A percentile compares a stretch with the other conserved stretches of the same genome.
phyloP scores from a whole-genome alignment of 179 eudicot species.

The Kewa caespitosa region DNA sequence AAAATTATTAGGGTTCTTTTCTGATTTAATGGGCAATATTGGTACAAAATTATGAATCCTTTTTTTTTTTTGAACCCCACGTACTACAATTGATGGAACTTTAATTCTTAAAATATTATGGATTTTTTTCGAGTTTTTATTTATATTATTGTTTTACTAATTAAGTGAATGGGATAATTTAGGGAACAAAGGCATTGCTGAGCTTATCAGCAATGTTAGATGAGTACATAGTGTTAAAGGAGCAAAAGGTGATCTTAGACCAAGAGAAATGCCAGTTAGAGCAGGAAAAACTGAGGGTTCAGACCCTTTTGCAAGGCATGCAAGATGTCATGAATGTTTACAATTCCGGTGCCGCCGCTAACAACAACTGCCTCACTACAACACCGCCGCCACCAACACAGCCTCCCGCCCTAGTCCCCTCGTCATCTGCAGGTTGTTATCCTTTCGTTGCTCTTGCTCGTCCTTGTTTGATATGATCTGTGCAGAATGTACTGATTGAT shows the following conservation, averaged over 20 bases:
- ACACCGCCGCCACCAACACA: slow-evolving; percentile 29
- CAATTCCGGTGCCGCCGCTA: slow-evolving; percentile 29
- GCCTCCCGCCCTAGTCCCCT: slow-evolving; percentile 1
- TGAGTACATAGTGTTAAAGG: slow-evolving; percentile 76
- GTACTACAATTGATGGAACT: neutral
- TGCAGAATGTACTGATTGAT: too few relatives aligned
- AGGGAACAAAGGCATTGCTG: slow-evolving; percentile 66
- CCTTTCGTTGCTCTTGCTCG: neutral
- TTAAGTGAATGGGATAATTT: neutral
- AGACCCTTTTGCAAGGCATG: slow-evolving; percentile 67
- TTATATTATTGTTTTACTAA: neutral
- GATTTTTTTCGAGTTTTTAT: neutral
- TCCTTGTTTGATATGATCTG: neutral
- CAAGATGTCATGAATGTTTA: slow-evolving; percentile 70
- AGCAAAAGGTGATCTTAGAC: slow-evolving; percentile 58
- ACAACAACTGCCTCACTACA: slow-evolving; percentile 22
- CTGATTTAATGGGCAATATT: too few relatives aligned
- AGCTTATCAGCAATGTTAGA: slow-evolving; percentile 67
- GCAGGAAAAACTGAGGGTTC: slow-evolving; percentile 57
- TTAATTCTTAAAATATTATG: neutral
- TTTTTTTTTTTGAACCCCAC: neutral
- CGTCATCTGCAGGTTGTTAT: slow-evolving; percentile 35
- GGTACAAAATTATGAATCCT: too few relatives aligned
- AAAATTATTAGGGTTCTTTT: too few relatives aligned
- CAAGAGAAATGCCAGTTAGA: slow-evolving; percentile 56